Base-by-base conservation (phyloP, 192 early-diverging fungal species). In the Coemansia sp. region DNA sequence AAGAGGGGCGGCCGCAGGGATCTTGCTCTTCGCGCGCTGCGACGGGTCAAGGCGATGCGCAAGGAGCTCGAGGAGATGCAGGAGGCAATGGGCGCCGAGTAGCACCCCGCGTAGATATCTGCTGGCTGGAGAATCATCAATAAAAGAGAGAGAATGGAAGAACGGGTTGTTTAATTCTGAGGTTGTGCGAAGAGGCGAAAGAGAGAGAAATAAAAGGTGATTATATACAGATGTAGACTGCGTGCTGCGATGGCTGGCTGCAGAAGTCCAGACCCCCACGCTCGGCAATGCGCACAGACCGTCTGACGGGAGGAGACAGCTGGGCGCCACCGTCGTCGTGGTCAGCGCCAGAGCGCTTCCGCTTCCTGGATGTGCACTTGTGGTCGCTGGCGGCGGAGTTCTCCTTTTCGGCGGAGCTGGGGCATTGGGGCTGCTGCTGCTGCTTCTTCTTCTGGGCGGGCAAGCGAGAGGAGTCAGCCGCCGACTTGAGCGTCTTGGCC, bases 41-140 rank as follows among this genome's bases (percentile, higher is more conserved):
- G 67, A 44, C 74, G 79, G 38, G 70, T 72, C 44, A 81, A 81
- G 61, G 68, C 70, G 13, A 81, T 81, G 79, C 79, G 75, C 55
- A 50, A n/a, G 38, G 79, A 81, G 61, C 53, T 81, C 7, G 37
- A 51, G 41, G 74, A 81, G n/a, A 81, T 81, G 79, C 44, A 59
- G 44, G 67, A 70, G 2, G 79, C 79, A 0, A 76, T 81, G 79
- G 70, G 68, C 17, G 56, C 64, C 14, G 68, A 49, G 7, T 55
- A 59, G 1, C 45, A 71, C 25, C 59, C 32, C 32, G 32, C 32
- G 32, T 32, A 2, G 32, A 32, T 32, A 2, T 4, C 32, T 32
- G 32, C 4, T 32, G 1, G 4, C 32, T 32, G 20, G 20, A 54
- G 9, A 54, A 54, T 25, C 25, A 12, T 10, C 51, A 22, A 25